Evolutionary conservation across 305 asterid species (phyloP).

Genomic region (Petunia hybrid): DNA sequence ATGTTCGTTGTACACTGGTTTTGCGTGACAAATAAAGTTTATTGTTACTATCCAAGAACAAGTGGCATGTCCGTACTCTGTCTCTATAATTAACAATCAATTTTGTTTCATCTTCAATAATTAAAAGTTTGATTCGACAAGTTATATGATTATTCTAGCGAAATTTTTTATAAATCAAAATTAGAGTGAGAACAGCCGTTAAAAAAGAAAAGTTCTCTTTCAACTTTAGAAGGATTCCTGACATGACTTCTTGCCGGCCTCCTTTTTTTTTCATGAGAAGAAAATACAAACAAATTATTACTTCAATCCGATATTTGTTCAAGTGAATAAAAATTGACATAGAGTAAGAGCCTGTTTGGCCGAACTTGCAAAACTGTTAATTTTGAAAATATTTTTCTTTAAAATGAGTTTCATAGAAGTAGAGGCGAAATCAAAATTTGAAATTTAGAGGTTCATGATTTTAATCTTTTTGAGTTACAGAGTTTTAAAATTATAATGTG

Average conservation of each 20-base stretch:
- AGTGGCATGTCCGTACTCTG: constrained; percentile 29
- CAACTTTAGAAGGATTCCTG: constrained; percentile 14
- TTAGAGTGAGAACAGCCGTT: background rate
- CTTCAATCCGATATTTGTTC: background rate
- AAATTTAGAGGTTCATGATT: too few relatives aligned
- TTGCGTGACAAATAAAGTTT: background rate
- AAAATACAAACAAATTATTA: background rate
- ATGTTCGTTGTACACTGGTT: constrained; percentile 20
- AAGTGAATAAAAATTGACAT: background rate
- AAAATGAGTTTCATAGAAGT: too few relatives aligned
- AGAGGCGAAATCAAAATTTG: too few relatives aligned
- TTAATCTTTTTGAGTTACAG: too few relatives aligned
- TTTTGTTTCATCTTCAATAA: background rate
- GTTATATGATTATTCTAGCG: constrained; percentile 2
- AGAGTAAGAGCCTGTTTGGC: too few relatives aligned
- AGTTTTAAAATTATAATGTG: too few relatives aligned
- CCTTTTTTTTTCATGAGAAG: background rate
- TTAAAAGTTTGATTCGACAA: background rate
- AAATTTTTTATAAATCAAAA: background rate
- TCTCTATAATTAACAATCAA: background rate
- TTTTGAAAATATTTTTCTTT: too few relatives aligned
- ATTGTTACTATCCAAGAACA: background rate
- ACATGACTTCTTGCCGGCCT: background rate
- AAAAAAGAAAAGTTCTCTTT: constrained; percentile 4
- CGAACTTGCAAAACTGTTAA: too few relatives aligned